phyloP scores from a whole-genome alignment of 176 grass and related monocot genomes.

The Oryza glumipatula region DNA sequence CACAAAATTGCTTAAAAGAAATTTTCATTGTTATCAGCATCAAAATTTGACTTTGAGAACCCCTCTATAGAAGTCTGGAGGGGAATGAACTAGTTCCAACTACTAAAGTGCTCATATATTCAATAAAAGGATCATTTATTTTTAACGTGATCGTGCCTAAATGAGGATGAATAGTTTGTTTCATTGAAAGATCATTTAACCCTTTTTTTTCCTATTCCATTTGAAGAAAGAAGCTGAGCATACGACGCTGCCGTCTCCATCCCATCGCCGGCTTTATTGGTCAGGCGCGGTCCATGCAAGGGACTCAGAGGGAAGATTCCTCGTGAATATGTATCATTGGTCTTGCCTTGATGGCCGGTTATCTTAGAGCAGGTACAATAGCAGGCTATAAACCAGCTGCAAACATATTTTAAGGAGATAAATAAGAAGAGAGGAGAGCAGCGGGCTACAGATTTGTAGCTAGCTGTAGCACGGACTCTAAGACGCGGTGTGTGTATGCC shows the following conservation, averaged over 20 bases:
- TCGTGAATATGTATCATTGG: slow-evolving; percentile 19
- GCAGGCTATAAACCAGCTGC: no score
- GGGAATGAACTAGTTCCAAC: not conserved
- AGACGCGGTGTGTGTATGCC: no score
- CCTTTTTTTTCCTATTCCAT: slow-evolving; percentile 27
- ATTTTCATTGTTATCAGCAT: not conserved
- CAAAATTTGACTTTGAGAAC: not conserved
- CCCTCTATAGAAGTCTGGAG: not conserved
- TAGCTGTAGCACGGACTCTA: no score
- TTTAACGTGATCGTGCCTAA: slow-evolving; percentile 12
- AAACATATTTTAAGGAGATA: no score
- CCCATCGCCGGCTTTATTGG: slow-evolving; percentile 23
- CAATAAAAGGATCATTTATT: not conserved
- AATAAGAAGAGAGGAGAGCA: no score
- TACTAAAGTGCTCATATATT: not conserved
- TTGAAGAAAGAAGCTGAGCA: slow-evolving; percentile 38
- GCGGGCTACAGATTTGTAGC: no score
- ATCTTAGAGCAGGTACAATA: no score
- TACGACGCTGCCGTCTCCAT: slow-evolving; percentile 43
- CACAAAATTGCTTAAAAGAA: not conserved
- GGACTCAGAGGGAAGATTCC: slow-evolving; percentile 10
- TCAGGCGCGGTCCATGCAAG: slow-evolving; percentile 2
- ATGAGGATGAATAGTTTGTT: slow-evolving; percentile 30
- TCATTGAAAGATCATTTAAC: slow-evolving; percentile 32
- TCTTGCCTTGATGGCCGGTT: slow-evolving; percentile 10